Evolutionary conservation across 75 land plant species (phyloP), one percentile per base, ranked within the genome.

Genomic region (Ceratopteris richardii): DNA sequence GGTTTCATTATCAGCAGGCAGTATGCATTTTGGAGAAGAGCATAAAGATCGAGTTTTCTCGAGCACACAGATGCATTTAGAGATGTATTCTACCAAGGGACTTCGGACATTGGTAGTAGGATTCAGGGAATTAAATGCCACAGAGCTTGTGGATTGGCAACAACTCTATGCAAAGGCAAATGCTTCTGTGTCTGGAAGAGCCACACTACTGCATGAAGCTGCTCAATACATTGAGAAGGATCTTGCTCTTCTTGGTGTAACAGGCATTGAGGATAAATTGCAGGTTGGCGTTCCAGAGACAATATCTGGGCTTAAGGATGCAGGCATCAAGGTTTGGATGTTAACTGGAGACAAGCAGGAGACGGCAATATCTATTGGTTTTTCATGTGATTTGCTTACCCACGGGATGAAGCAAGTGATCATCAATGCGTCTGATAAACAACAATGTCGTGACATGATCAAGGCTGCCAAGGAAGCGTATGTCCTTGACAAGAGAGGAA

Each of bases 281-380:
- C 94, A 87, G 62, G 80, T 77, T 36, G 92, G 96, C 40, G 96
- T 90, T 18, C 96, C 96, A 40, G 96, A 90, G 69, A 67, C 96
- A 36, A 90, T 90, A 58, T 87, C 85, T 23, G 68, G 84, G 28
- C 81, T 90, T 16, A 63, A 92, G 21, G 77, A 87, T 56, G 89
- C 94, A 1, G 90, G 94, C 33, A 80, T 88, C 30, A 85, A 85
- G 51, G 86, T 88, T 29, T 88, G 90, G 94, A 86, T 88, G 48
- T 69, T 88, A 37, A 88, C 94, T 36, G 94, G 94, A 41, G 94
- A 88, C 60, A 88, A 88, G 72, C 94, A 88, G 51, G 94, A 88
- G 62, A 88, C 94, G 14, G 94, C 94, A 14, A 77, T 88, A 37
- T 83, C 88, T 17, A 90, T 90, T 51, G 96, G 79, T 44, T 76